Percentiles rank a stretch among this genome's conserved stretches.
Conservation (phyloP, 2,329 filamentous ascomycete species). For the Remersonia thermophila region DNA sequence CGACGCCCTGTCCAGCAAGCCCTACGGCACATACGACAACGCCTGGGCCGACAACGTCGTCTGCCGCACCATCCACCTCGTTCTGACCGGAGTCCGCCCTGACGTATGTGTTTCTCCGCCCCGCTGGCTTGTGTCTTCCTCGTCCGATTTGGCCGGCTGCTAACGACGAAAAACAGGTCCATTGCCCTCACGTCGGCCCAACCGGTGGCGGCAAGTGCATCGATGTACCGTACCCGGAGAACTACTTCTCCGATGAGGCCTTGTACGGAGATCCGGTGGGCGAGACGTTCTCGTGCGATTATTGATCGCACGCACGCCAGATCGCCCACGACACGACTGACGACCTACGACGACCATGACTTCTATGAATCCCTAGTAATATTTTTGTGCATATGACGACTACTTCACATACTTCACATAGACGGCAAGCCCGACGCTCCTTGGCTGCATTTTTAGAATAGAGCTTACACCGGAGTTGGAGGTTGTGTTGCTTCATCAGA, state of each 20-base stretch:
- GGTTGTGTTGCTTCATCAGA: too few species aligned
- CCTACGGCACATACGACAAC: slow-evolving; percentile 29
- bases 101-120: slow-evolving; percentile 15
- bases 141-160: not conserved
- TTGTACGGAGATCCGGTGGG: slow-evolving; percentile 16
- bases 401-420: too few species aligned
- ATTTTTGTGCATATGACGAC: too few species aligned
- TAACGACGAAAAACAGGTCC: slow-evolving; percentile 11
- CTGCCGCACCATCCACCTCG: slow-evolving; percentile 29
- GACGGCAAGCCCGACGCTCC: not conserved
- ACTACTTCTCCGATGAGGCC: slow-evolving; percentile 18
- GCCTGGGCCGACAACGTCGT: slow-evolving; percentile 32
- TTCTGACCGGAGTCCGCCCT: slow-evolving; percentile 22
- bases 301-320: too few species aligned
- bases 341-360: too few species aligned
- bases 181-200: slow-evolving; percentile 21
- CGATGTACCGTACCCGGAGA: slow-evolving; percentile 14
- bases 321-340: too few species aligned
- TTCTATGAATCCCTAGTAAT: too few species aligned
- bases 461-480: slow-evolving; percentile 7
- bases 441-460: slow-evolving; percentile 2
- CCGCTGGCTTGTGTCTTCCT: not conserved
- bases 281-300: slow-evolving; percentile 18
- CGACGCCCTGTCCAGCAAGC: slow-evolving; percentile 20
- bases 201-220: slow-evolving; percentile 22